Base-by-base conservation (phyloP, 805 yeast genomes). In the Pichia kluyveri region DNA sequence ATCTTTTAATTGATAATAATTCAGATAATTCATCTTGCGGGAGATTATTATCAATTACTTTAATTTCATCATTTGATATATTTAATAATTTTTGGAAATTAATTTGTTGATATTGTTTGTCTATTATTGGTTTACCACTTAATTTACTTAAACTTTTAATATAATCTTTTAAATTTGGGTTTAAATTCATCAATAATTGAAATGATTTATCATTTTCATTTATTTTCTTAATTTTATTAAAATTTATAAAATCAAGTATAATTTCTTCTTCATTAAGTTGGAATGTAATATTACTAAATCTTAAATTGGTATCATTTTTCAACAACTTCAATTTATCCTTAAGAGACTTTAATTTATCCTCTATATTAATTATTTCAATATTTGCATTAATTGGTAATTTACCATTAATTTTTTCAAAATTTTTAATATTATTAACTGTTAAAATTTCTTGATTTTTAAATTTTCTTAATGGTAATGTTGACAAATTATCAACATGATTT, bases 201-300 rank as follows among this genome's bases (percentile, higher is more conserved):
- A 40, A 37, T 27, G 62, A 59, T 34, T 51, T 46, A 47, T 60
- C 62, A 8, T 69, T 52, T 43, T 63, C 60, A 40, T 67, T 61
- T 8, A 64, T 55, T 47, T 61, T 59, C 50, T 63, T 67, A 19
- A 62, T 59, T 38, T 73, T 73, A 5, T 78, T 76, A 30, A 74
- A 77, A 19, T 75, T 75, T 34, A 83, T 61, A 58, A 88, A 88
- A 61, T 86, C 91, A 32, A 86, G 64, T 40, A 83, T 63, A 7
- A 87, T 72, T 56, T 83, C 81, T 40, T 73, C 72, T 53, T 84
- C 93, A 1, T 87, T 85, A 5, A 87, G 61, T 48, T 83, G 68
- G 62, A 80, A 83, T 0, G 86, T 71, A 36, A 76, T 71, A 47
- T 56, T 60, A 17, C 57, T 52, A 18, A 45, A 48, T 42, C 50